phyloP scores from a whole-genome alignment of 1,284 basidiomycete species.

The Cystobasidium pallidum region DNA sequence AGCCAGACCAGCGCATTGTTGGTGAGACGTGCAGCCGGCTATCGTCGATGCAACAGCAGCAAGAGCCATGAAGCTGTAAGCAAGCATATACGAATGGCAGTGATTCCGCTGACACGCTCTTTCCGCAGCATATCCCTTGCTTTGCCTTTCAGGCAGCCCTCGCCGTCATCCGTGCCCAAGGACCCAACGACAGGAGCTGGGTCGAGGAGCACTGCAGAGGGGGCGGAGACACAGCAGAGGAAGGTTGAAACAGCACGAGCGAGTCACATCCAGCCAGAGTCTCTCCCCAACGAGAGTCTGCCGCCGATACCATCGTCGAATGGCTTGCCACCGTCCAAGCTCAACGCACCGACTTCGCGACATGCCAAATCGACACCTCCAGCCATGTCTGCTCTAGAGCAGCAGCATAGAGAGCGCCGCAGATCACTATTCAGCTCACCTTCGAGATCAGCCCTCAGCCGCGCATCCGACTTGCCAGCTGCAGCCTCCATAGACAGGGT shows the following conservation, averaged over 20 bases:
- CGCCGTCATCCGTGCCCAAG: conserved; percentile 9
- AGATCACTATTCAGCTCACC: background rate
- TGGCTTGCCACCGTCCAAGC: background rate
- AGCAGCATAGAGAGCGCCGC: background rate
- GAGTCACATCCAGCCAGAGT: no score
- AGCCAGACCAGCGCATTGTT: no score
- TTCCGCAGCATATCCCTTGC: conserved; percentile 1
- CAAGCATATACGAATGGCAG: background rate
- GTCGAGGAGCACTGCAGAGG: background rate
- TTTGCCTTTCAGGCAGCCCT: background rate
- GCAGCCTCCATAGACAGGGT: background rate
- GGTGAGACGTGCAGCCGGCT: background rate
- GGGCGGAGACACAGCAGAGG: no score
- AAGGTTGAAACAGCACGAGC: background rate
- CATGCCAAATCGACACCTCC: background rate
- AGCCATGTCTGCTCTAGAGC: background rate
- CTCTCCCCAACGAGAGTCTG: background rate
- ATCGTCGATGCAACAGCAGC: background rate
- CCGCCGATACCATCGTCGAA: background rate
- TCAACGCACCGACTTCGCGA: background rate
- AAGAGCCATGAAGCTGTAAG: conserved; percentile 14
- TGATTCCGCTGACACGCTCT: background rate
- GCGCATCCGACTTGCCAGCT: background rate
- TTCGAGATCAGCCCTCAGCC: background rate
- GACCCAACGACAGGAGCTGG: background rate